Conservation (phyloP, 1,139 yeast species). For the Suhomyces taliae region DNA sequence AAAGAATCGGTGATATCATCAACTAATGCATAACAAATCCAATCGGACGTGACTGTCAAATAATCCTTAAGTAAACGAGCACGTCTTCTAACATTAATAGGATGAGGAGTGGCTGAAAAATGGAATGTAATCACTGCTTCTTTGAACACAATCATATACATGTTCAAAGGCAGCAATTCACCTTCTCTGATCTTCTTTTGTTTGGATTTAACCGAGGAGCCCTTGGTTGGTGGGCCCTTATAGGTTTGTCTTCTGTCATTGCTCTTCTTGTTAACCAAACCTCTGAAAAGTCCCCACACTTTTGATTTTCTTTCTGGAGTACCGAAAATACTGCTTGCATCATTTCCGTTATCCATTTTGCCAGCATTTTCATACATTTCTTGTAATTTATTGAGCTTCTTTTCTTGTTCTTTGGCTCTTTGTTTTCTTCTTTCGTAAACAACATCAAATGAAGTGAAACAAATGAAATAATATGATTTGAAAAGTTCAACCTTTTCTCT, state of each 20-base stretch:
- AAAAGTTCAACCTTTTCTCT: slow-evolving; percentile 94
- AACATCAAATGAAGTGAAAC: slow-evolving; percentile 90
- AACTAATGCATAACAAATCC: slow-evolving; percentile 95
- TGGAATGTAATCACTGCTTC: slow-evolving; percentile 93
- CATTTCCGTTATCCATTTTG: slow-evolving; percentile 15
- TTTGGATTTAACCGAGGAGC: slow-evolving; percentile 27
- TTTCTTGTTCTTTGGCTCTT: slow-evolving; percentile 45
- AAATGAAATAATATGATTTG: slow-evolving; percentile 84
- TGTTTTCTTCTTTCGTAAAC: slow-evolving; percentile 65
- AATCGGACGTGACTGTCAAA: slow-evolving; percentile 86
- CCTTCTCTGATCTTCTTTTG: slow-evolving; percentile 54
- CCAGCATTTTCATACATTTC: slow-evolving; percentile 32
- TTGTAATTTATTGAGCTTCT: slow-evolving; percentile 39
- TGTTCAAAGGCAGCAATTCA: slow-evolving; percentile 85
- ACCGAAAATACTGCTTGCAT: slow-evolving; percentile 21
- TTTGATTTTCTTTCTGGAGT: slow-evolving; percentile 19
- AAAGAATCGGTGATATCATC: slow-evolving; percentile 97
- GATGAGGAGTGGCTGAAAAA: slow-evolving; percentile 93
- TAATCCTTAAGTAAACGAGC: slow-evolving; percentile 86
- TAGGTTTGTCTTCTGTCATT: slow-evolving; percentile 4
- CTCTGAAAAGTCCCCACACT: slow-evolving; percentile 20
- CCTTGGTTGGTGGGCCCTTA: slow-evolving; percentile 12
- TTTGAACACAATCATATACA: slow-evolving; percentile 88
- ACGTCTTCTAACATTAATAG: slow-evolving; percentile 90
- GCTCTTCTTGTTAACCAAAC: slow-evolving; percentile 5